phyloP scores from a whole-genome alignment of 1,284 basidiomycete genomes.

The Sparassis latifolia region DNA sequence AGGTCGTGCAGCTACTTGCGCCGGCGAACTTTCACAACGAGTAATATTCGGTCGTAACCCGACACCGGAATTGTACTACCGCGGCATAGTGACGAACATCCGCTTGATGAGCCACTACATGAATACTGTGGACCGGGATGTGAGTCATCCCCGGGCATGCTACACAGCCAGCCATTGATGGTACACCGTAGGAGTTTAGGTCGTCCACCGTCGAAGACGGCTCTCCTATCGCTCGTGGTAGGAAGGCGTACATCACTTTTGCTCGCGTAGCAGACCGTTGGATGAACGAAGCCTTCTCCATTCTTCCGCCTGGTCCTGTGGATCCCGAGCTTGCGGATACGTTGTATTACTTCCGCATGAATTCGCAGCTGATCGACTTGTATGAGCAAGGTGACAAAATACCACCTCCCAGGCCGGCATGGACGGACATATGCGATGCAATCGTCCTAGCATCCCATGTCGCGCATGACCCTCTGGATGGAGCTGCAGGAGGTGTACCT shows the following conservation, averaged over 20 bases:
- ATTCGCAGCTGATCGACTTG: not conserved
- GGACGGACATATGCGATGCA: not conserved
- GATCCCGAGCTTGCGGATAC: not conserved
- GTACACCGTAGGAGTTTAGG: not conserved
- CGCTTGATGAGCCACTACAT: not conserved
- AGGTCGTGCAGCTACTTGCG: not conserved
- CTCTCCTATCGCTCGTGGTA: not conserved
- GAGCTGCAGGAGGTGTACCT: not conserved
- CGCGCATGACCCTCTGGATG: not conserved
- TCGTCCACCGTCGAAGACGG: not conserved
- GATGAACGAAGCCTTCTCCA: not conserved
- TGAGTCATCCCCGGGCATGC: not conserved
- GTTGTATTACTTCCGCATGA: not conserved
- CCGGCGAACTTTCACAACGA: not conserved
- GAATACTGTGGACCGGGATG: not conserved
- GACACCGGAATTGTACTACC: not conserved
- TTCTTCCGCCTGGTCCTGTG: not conserved
- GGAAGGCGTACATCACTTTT: not conserved
- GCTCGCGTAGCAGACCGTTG: not conserved
- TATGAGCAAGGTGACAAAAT: not conserved
- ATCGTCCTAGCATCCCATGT: not conserved
- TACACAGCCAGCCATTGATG: not conserved
- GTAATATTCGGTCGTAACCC: not conserved
- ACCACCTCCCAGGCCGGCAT: not conserved
- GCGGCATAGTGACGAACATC: not conserved